phyloP scores from a whole-genome alignment of 2,329 filamentous ascomycete species.

The Aspergillus aculeatus region DNA sequence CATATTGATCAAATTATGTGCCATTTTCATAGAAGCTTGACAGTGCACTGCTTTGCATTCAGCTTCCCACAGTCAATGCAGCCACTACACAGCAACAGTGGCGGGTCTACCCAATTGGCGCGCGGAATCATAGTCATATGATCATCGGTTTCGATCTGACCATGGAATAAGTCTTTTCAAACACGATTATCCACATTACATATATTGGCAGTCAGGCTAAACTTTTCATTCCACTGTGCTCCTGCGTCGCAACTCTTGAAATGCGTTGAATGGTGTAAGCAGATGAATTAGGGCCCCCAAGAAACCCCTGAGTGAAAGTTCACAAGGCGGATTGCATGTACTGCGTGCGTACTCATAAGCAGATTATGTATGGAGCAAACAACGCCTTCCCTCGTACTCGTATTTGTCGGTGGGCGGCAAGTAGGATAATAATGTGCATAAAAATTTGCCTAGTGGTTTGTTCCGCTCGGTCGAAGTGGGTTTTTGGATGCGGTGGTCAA shows the following conservation, averaged over 20 bases:
- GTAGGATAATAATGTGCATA: background rate
- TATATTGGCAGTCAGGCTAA: background rate
- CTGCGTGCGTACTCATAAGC: too few species aligned
- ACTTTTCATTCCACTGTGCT: background rate
- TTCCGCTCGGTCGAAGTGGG: background rate
- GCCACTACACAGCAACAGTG: background rate
- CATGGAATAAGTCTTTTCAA: background rate
- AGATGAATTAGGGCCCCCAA: background rate
- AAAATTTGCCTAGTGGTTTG: background rate
- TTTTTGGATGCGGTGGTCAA: background rate
- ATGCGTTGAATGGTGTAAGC: background rate
- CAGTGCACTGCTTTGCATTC: background rate
- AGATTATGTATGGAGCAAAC: background rate
- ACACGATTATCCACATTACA: background rate
- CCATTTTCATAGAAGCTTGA: background rate
- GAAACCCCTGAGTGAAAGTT: slow-evolving; percentile 1
- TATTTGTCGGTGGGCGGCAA: slow-evolving; percentile 4
- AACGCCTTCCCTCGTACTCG: slow-evolving; percentile 1
- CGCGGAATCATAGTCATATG: background rate
- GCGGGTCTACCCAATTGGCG: background rate
- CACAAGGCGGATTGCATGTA: background rate
- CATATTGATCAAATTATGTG: background rate
- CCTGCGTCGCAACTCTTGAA: background rate
- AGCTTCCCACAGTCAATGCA: background rate
- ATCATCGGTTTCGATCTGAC: background rate